Evolutionary conservation across 768 basidiomycete genomes (phyloP).

Genomic region (Macrolepiota albuminosa): DNA sequence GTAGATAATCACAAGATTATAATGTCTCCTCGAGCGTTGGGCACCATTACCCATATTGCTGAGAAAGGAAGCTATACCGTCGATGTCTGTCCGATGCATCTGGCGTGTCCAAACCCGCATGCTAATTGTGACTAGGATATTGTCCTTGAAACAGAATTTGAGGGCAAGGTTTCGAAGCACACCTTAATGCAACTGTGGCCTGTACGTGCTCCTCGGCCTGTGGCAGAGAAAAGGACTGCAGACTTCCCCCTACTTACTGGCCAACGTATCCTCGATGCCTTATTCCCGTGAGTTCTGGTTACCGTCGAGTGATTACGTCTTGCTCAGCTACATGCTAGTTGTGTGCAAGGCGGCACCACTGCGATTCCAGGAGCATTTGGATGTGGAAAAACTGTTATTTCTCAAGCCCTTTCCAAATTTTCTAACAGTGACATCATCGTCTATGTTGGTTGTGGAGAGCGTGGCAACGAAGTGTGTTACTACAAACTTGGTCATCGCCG

Average conservation of each 20-base stretch:
- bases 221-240: conserved; percentile 92
- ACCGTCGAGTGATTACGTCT: neutral
- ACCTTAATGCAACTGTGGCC: conserved; percentile 99
- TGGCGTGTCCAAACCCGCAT: neutral
- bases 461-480: conserved; percentile 82
- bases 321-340: conserved; percentile 39
- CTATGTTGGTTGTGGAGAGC: conserved; percentile 98
- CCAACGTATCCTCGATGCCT: conserved; percentile 92
- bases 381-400: conserved; percentile 98
- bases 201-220: conserved; percentile 94
- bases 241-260: conserved; percentile 91
- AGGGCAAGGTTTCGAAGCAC: conserved; percentile 90
- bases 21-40: conserved; percentile 89
- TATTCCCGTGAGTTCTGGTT: conserved; percentile 75
- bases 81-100: conserved; percentile 49
- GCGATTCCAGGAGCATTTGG: conserved; percentile 99
- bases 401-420: conserved; percentile 95
- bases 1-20: conserved; percentile 97
- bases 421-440: conserved; percentile 99
- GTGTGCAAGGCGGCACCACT: conserved; percentile 94
- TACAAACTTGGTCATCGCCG: neutral
- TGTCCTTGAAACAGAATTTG: conserved; percentile 95
- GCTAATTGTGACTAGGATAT: conserved; percentile 57
- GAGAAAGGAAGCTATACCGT: conserved; percentile 93
- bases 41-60: conserved; percentile 89